Evolutionary conservation across 257 asterid genomes (phyloP).

Genomic region (Capsicum rhomboideum): DNA sequence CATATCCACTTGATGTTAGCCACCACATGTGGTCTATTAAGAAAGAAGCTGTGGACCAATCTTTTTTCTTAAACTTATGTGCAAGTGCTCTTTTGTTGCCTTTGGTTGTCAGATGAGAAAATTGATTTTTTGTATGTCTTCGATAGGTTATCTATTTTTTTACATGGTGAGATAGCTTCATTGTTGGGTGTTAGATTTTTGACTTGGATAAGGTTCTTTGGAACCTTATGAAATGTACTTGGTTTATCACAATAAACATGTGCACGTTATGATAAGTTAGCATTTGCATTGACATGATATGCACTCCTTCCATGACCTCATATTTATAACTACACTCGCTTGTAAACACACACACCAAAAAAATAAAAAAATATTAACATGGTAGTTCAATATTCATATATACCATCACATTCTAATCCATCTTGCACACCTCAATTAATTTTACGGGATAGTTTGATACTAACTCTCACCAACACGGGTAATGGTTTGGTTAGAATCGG

Average conservation of each 20-base stretch:
- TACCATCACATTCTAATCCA: not conserved
- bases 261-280: not conserved
- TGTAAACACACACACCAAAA: not conserved
- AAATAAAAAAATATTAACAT: too few species aligned
- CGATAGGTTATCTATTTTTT: not conserved
- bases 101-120: not conserved
- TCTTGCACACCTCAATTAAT: not conserved
- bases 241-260: not conserved
- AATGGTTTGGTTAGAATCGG: too few species aligned
- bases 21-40: not conserved
- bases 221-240: not conserved
- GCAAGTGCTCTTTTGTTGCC: not conserved
- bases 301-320: not conserved
- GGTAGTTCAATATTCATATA: too few species aligned
- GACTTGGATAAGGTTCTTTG: not conserved
- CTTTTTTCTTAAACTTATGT: not conserved
- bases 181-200: not conserved
- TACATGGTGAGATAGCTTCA: not conserved
- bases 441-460: not conserved
- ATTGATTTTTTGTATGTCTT: not conserved
- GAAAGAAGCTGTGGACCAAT: not conserved
- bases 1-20: not conserved
- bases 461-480: not conserved
- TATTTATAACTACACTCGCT: not conserved
- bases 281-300: not conserved